Evolutionary conservation across 148 eudicot species (phyloP), one percentile per base, ranked within the genome.

Genomic region (Oxyria digyna): DNA sequence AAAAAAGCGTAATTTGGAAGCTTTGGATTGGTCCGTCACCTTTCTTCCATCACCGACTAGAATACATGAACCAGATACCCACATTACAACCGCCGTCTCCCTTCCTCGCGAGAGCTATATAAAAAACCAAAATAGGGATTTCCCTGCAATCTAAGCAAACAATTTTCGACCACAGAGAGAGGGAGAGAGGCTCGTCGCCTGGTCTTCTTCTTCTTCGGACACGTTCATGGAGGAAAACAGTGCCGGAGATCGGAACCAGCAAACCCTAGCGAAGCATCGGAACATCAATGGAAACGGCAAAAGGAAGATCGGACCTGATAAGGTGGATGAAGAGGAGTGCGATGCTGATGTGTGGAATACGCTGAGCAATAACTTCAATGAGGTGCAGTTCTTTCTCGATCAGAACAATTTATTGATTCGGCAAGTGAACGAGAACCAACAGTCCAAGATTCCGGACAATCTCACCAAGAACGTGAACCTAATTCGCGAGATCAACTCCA

Each of bases 381-480:
- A 79, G 48, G 91, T 87, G 8, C 88, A 87, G 54, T 74, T 82
- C 29, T 75, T 87, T 50, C 69, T 87, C 35, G 88, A 87, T 64
- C 86, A 77, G 68, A 87, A 87, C 74, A 77, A 85, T 0, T 54
- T 71, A 7, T 74, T 87, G 81, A 87, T 84, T 38, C 79, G 78
- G 71, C 88, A 82, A 12, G 91, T 84, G 49, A 84, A 87, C 72
- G 91, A 87, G 74, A 87, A 87, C 24, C 91, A 87, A 67, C 85
- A 74, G 71, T 87, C 88, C 50, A 84, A 79, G 73, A 67, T 74
- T 38, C 86, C 82, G 18, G 86, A 83, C 3, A 87, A 87, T 46
- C 12, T 87, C 80, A 78, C 77, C 17, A 80, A 77, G 69, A 87
- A 87, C 70, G 88, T 87, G 24, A 75, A 76, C 21, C 67, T 84